Base-by-base conservation (phyloP, 2,329 filamentous ascomycete genomes). In the Berkeleyomyces basicola region DNA sequence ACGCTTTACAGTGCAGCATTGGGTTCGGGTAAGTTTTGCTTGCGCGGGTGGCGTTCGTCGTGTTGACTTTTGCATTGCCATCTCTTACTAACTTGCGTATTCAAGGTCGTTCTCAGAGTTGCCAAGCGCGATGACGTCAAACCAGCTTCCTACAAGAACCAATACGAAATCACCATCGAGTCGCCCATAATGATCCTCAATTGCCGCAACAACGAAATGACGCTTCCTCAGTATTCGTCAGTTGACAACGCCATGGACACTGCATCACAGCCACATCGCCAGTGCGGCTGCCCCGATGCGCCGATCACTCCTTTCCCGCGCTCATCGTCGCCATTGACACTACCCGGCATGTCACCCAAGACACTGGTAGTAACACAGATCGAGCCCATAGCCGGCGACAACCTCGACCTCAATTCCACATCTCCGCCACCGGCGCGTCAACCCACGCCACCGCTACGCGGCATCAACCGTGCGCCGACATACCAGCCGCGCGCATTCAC, bases 101-200 rank as follows among this genome's bases (percentile, higher is more conserved):
- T n/a, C 9, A 2, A 92, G 88, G 90, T 96, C 70, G 90, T 96
- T 65, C 88, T 96, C 83, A 86, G 91, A 61, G 85, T 96, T 57
- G 96, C 90, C 39, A 90, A 89, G 68, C 77, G 87, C 11, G 91
- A 96, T 68, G 81, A 85, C 46, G 83, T 85, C 9, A 88, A 95
- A 68, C 84, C 90, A 0, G 78, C 77, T 0, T 80, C 79, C 43
- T 79, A 77, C 66, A 91, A 91, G 70, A 82, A 90, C 42, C 91
- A 96, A 71, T 96, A 95, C 68, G 91, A 96, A 72, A 96, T 96
- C 69, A 95, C 90, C 67, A 96, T 96, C 68, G 91, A 96, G 73
- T 96, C 90, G 1, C 91, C 91, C 0, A 92, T 96, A 71, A 92
- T 92, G 66, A 89, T 96, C 55, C 85, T 96, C 58, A 92, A 91